Evolutionary conservation across 2,329 filamentous ascomycete genomes (phyloP), one percentile per base, ranked within the genome.

Genomic region (Fusarium guadeloupense): DNA sequence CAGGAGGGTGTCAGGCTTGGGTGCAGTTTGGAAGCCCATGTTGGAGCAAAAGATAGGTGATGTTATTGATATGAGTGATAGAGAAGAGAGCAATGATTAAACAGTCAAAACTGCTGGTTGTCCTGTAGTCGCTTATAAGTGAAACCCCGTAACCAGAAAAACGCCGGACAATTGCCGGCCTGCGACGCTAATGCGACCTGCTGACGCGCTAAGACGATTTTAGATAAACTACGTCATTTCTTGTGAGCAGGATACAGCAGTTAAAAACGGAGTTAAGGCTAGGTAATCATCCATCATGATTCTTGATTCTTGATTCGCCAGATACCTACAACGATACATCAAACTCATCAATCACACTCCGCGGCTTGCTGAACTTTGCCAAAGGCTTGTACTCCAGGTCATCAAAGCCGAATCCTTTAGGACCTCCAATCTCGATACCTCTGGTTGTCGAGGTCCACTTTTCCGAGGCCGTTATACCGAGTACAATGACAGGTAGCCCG

Each of bases 381-480:
- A 85, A 52, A 1, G 83, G 76, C 58, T 75, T 78, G 56, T 85
- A 85, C 41, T 77, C 72, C 20, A 85, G 4, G 63, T 46, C n/a
- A 52, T 66, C 46, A 54, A 83, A 74, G 5, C 73, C 73, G 45
- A 77, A 70, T 2, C 73, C 72, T 34, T 69, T 69, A 4, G 72
- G 77, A 1, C 81, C 81, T 9, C 80, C 81, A 30, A 82, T 80
- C 41, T 81, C 79, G 4, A 82, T 61, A 3, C 82, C 84, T 19
- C 74, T 72, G 13, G 74, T 67, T 4, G 80, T 82, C 33, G 78
- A 76, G 0, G 79, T 83, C 83, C 83, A 86, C 33, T 79, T 74
- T 7, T 82, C 81, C 37, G 81, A 83, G 50, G 81, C 82, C 1
- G 81, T 81, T 23, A 85, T 82, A 1, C 80, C 83, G 38, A 86